Evolutionary conservation across 2,329 filamentous ascomycete genomes (phyloP).

Genomic region (Penicillium janthinellum): DNA sequence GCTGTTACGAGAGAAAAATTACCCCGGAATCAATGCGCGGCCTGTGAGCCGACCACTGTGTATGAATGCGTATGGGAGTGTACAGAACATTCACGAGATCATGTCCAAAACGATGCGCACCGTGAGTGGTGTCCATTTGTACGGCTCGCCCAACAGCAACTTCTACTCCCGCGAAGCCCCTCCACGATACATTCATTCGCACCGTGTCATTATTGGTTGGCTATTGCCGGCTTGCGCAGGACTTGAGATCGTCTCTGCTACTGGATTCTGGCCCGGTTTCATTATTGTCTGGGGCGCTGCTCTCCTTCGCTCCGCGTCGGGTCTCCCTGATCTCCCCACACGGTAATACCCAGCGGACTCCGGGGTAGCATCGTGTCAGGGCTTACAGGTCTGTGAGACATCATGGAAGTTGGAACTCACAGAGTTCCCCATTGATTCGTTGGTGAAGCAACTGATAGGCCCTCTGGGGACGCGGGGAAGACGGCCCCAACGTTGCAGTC

Average conservation of each 20-base stretch:
- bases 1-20: constrained; percentile 30
- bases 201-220: constrained; percentile 6
- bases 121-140: not conserved
- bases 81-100: not conserved
- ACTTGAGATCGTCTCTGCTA: not conserved
- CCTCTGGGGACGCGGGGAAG: constrained; percentile 11
- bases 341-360: constrained; percentile 7
- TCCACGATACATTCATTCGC: not conserved
- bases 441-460: constrained; percentile 3
- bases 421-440: not conserved
- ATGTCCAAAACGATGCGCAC: not conserved
- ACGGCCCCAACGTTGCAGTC: constrained; percentile 20
- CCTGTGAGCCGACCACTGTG: not conserved
- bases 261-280: not conserved
- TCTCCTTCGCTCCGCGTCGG: not conserved
- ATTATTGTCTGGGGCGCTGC: not conserved
- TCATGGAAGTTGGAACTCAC: constrained; percentile 8
- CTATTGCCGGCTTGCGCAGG: constrained; percentile 11
- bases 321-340: not conserved
- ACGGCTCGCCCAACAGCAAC: not conserved
- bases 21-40: constrained; percentile 20
- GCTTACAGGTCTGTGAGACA: constrained; percentile 7
- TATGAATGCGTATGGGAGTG: not conserved
- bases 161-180: not conserved
- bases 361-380: constrained; percentile 13